Evolutionary conservation across 1,284 basidiomycete genomes (phyloP), one percentile per base, ranked within the genome.

Genomic region (Puccinia horiana): DNA sequence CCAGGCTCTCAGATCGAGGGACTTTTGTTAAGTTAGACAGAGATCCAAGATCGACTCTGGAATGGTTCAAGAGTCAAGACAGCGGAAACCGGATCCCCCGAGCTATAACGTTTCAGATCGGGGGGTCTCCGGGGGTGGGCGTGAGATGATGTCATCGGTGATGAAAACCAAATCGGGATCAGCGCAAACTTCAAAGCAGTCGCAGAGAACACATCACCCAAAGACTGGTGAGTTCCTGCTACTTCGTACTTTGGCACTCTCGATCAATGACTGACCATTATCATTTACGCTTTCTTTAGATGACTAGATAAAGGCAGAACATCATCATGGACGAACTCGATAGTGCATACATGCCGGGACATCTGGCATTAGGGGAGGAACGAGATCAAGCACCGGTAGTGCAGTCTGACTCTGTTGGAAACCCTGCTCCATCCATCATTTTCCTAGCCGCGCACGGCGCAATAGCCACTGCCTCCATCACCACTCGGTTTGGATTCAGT

Each of bases 401-500:
- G 26, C 58, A 29, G 16, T 26, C 58, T 18, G 58, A 35, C 32
- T 8, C 29, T 12, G 29, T 29, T n/a, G n/a, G 29, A 26, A 29
- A 61, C 18, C n/a, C 58, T 35, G 58, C 8, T 12, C 11, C 65
- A 29, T 69, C 65, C 6, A 8, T 69, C 1, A 44, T 69, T n/a
- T 42, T 77, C 54, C 40, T 58, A 20, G 32, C 37, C 26, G 75
- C 58, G 5, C 54, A 77, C 32, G 56, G 61, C 58, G 20, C 58
- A 18, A 37, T 77, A 8, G 32, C 58, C 23, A 63, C 65, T 29
- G 75, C 56, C 35, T 42, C 56, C 56, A n/a, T 63, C 32, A 58
- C 75, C 23, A 63, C 75, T 14, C 56, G 61, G n/a, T 63, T 63
- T 29, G 75, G 75, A 9, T 63, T 77, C 61, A 58, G 26, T 23